Conservation (phyloP, 495 filamentous ascomycete genomes). For the Aspergillus baeticus region DNA sequence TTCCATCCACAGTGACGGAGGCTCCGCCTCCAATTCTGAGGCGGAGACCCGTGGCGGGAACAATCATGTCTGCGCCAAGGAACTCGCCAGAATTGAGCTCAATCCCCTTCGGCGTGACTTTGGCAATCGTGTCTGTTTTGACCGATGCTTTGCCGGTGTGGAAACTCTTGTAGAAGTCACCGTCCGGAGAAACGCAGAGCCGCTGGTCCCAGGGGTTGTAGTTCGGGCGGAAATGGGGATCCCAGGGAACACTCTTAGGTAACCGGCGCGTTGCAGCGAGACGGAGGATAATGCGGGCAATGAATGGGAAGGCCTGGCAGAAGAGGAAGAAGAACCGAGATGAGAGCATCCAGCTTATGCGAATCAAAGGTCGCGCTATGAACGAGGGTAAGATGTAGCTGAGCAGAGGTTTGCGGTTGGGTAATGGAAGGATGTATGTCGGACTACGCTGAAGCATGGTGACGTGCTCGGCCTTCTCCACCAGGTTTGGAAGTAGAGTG, state of each 20-base stretch:
- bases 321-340: conserved; percentile 51
- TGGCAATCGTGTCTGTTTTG: conserved; percentile 67
- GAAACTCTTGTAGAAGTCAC: conserved; percentile 68
- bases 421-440: conserved; percentile 56
- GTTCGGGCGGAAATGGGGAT: conserved; percentile 68
- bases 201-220: conserved; percentile 78
- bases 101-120: conserved; percentile 59
- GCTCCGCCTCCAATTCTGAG: conserved; percentile 54
- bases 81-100: conserved; percentile 53
- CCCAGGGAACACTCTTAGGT: conserved; percentile 51
- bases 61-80: conserved; percentile 67
- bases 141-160: conserved; percentile 56
- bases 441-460: conserved; percentile 61
- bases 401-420: conserved; percentile 36
- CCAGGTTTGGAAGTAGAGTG: conserved; percentile 48
- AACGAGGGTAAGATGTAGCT: conserved; percentile 43
- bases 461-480: conserved; percentile 42
- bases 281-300: conserved; percentile 46
- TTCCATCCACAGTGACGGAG: conserved; percentile 53
- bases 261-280: conserved; percentile 45
- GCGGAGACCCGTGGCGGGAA: conserved; percentile 72
- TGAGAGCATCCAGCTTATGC: conserved; percentile 45
- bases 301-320: conserved; percentile 54
- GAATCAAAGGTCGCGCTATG: conserved; percentile 36
- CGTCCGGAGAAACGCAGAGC: conserved; percentile 67